Percentiles rank a stretch among this genome's conserved stretches.
phyloP scores from a whole-genome alignment of 1,284 basidiomycete species.

The Xerocomus nothofagi region DNA sequence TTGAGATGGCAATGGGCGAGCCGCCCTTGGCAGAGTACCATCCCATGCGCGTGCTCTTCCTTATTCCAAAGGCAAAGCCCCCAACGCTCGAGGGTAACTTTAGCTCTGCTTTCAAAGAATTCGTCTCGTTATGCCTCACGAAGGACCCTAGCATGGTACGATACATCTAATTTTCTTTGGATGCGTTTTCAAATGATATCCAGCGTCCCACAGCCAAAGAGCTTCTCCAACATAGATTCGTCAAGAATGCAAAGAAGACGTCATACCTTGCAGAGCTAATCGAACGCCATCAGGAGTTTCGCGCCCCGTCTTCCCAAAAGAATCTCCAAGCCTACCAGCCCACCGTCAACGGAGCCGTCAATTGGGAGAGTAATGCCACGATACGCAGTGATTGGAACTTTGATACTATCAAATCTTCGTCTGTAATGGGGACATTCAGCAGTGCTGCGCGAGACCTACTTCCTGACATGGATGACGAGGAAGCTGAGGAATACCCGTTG shows the following conservation, averaged over 20 bases:
- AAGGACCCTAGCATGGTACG: constrained; percentile 84
- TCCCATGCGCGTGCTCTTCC: constrained; percentile 93
- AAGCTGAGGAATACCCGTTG: constrained; percentile 45
- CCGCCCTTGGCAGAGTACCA: constrained; percentile 93
- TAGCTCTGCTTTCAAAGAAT: constrained; percentile 87
- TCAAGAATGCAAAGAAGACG: constrained; percentile 80
- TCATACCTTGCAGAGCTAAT: constrained; percentile 84
- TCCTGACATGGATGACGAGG: constrained; percentile 55
- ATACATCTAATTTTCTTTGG: not conserved
- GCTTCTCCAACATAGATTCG: constrained; percentile 90
- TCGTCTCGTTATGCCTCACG: constrained; percentile 87
- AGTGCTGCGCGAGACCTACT: constrained; percentile 66
- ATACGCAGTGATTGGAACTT: constrained; percentile 95
- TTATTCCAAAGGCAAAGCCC: constrained; percentile 96
- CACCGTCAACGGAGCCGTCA: constrained; percentile 52
- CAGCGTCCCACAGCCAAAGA: constrained; percentile 91
- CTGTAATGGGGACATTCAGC: constrained; percentile 71
- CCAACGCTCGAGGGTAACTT: constrained; percentile 88
- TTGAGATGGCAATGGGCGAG: constrained; percentile 94
- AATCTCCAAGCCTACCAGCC: constrained; percentile 52
- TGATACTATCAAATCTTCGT: constrained; percentile 79
- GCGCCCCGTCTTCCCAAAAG: constrained; percentile 57
- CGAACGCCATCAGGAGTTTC: constrained; percentile 76
- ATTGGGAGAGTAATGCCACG: constrained; percentile 69
- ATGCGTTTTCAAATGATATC: constrained; percentile 20